These are phyloP conservation scores for Hericium coralloides DNA, from an alignment of 768 basidiomycete species.

Conservation along the genomic window DNA sequence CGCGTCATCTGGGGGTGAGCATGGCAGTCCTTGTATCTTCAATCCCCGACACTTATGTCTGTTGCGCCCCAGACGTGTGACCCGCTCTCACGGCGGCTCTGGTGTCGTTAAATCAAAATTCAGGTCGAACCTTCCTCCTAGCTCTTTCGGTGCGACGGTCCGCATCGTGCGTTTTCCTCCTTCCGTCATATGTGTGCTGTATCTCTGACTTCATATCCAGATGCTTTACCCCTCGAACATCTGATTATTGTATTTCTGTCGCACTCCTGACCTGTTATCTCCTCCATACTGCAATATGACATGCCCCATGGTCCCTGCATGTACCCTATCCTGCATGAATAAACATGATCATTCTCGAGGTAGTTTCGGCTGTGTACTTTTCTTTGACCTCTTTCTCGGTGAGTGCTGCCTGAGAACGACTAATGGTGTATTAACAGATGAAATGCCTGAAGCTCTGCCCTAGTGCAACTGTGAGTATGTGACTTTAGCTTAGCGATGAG, in stretches of 20 bases:
- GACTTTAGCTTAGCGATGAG: no score
- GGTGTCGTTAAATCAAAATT: conserved; percentile 98
- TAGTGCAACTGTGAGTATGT: no score
- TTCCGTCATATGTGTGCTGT: neutral
- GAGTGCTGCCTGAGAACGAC: no score
- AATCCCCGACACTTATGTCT: neutral
- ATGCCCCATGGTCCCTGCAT: conserved; percentile 24
- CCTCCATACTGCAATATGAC: conserved; percentile 27
- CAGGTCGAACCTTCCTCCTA: conserved; percentile 88
- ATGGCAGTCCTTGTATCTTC: neutral
- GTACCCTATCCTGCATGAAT: conserved; percentile 3
- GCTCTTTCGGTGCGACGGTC: conserved; percentile 87
- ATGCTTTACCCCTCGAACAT: conserved; percentile 92
- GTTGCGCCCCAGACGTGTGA: conserved; percentile 56
- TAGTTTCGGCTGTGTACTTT: neutral
- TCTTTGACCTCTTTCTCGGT: no score
- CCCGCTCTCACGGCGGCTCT: conserved; percentile 87
- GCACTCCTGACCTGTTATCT: conserved; percentile 6
- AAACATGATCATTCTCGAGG: neutral
- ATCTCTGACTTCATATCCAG: conserved; percentile 27
- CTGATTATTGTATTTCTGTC: conserved; percentile 32
- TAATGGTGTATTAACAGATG: no score
- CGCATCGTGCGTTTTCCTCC: conserved; percentile 60
- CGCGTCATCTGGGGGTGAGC: conserved; percentile 98
- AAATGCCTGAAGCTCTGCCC: no score